Evolutionary conservation across 129 eudicot species (phyloP), one percentile per base, ranked within the genome.

Genomic region (Ambrosia artemisiifolia): DNA sequence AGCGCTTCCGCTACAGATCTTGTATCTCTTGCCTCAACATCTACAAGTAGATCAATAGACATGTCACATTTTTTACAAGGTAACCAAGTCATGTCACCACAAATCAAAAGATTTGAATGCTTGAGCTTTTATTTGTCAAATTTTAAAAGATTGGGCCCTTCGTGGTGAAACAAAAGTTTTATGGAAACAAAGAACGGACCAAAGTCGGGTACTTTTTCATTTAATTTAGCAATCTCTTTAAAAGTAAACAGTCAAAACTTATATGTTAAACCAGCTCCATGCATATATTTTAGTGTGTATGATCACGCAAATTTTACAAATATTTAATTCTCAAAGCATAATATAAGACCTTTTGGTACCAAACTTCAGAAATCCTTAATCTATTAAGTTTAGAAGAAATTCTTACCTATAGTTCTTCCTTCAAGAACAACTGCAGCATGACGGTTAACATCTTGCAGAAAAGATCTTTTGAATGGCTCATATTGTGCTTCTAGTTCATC

Each of bases 351-450:
- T 17, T 19, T 50, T 17, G 28, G 8, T 35, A 67, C 57, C 33
- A 46, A 68, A 54, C 38, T 20, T 71, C 53, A 36, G 17, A 36
- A 9, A 6, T 24, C 1, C 67, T 32, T 40, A 16, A 32, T 35
- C 20, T 11, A 46, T 66, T 6, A 43, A 20, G 1, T 44, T 8
- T 30, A 32, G 47, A 9, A 56, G 34, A 54, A 62, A 61, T 54
- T 55, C 88, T 83, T 82, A 85, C 98, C 98, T 67, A 90, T 74
- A 71, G 89, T 72, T 84, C 95, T 24, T 88, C 99, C 99, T 83
- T 91, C 96, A 75, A 95, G 99, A 77, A 95, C 97, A 83, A 95
- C 96, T 46, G 96, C 97, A 47, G 94, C 93, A 83, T 95, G 99
- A 30, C 94, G 87, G 44, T 95, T 95, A 50, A 91, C 86, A 64